Evolutionary conservation across 345 rosid species (phyloP).

Genomic region (Eucalyptus tenuipes): DNA sequence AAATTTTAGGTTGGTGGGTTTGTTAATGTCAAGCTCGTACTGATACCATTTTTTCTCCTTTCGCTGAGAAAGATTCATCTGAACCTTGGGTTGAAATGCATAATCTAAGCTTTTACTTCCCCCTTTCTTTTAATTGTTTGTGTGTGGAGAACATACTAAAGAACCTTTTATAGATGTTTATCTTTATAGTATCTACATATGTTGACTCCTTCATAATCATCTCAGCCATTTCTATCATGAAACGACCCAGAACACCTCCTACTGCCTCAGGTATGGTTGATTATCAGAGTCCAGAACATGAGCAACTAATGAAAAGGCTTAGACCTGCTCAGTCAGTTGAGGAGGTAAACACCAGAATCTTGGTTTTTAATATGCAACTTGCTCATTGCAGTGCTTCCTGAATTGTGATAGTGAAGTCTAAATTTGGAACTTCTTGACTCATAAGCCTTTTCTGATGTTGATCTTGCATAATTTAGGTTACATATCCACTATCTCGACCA

Average conservation of each 20-base stretch:
- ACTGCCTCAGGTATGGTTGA: conserved; percentile 57
- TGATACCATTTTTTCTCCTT: neutral
- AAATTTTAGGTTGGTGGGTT: neutral
- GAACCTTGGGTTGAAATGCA: neutral
- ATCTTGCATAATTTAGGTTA: conserved; percentile 32
- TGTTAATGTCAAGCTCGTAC: neutral
- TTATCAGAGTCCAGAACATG: conserved; percentile 77
- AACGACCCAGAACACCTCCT: conserved; percentile 75
- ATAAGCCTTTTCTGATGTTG: neutral
- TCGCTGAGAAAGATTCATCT: neutral
- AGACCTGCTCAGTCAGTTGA: conserved; percentile 68
- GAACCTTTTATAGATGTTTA: neutral
- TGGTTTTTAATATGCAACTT: neutral
- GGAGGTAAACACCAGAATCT: conserved; percentile 35
- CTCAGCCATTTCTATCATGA: conserved; percentile 40
- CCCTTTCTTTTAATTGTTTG: neutral
- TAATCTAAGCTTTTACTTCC: neutral
- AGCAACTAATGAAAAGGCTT: conserved; percentile 67
- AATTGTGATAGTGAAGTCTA: neutral
- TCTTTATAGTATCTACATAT: neutral
- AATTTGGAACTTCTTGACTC: neutral
- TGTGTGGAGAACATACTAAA: neutral
- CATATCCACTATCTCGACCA: conserved; percentile 47
- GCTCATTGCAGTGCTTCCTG: neutral
- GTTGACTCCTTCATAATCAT: neutral